Evolutionary conservation across 805 yeast species (phyloP).

Genomic region (Barnettozyma siamensis): DNA sequence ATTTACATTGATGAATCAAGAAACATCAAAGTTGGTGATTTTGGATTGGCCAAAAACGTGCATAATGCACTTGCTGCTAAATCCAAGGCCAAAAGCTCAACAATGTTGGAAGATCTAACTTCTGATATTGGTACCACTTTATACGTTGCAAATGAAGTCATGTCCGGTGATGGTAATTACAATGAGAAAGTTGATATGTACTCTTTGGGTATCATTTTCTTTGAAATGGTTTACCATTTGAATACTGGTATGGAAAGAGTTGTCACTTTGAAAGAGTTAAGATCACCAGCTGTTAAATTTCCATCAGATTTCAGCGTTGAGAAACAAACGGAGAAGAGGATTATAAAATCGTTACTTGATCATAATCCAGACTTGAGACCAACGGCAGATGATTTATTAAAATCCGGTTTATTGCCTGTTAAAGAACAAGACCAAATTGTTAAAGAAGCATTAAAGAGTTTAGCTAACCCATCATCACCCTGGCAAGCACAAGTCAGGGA

Average conservation of each 20-base stretch:
- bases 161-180: slow-evolving; percentile 66
- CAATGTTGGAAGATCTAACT: slow-evolving; percentile 64
- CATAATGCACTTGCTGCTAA: slow-evolving; percentile 40
- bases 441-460: slow-evolving; percentile 77
- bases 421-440: slow-evolving; percentile 87
- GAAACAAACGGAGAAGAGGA: slow-evolving; percentile 55
- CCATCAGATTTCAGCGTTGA: slow-evolving; percentile 60
- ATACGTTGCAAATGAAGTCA: slow-evolving; percentile 87
- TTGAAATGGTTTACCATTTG: slow-evolving; percentile 85
- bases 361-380: slow-evolving; percentile 81
- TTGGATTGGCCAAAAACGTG: slow-evolving; percentile 91
- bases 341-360: slow-evolving; percentile 61
- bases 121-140: slow-evolving; percentile 92
- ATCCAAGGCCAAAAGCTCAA: slow-evolving; percentile 23
- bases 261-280: slow-evolving; percentile 55
- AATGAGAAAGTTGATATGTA: slow-evolving; percentile 95
- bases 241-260: slow-evolving; percentile 95
- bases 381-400: slow-evolving; percentile 65
- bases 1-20: slow-evolving; percentile 88
- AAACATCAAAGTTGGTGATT: slow-evolving; percentile 92
- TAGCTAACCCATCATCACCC: slow-evolving; percentile 87
- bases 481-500: slow-evolving; percentile 92
- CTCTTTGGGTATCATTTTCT: slow-evolving; percentile 89
- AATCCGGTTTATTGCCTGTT: slow-evolving; percentile 80
- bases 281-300: slow-evolving; percentile 56